These are phyloP conservation scores for Corymbia maculata DNA, from an alignment of 345 rosid species.

Conservation along the genomic window DNA sequence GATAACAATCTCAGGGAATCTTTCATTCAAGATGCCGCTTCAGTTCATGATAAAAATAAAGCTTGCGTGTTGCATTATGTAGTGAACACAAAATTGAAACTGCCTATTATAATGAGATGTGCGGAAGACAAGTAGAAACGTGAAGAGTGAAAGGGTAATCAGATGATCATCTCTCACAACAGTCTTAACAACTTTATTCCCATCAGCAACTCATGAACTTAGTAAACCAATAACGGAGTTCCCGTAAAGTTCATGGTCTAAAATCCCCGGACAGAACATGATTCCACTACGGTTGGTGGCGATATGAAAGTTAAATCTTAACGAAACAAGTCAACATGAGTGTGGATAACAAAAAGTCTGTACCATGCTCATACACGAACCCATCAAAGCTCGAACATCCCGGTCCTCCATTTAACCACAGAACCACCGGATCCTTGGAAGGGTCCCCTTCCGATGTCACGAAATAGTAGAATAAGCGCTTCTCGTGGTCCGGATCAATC, in stretches of 20 bases:
- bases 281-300: not conserved
- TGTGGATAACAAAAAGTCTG: not conserved
- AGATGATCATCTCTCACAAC: not conserved
- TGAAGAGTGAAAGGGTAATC: not conserved
- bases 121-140: not conserved
- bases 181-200: not conserved
- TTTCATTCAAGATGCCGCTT: not conserved
- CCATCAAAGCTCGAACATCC: conserved; percentile 98
- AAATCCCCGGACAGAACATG: not conserved
- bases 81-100: not conserved
- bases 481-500: conserved; percentile 35
- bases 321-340: not conserved
- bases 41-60: not conserved
- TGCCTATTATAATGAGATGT: not conserved
- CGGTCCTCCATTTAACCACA: conserved; percentile 97
- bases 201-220: not conserved
- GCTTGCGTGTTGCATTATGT: not conserved
- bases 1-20: not conserved
- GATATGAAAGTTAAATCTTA: not conserved
- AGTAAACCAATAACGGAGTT: not conserved
- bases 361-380: conserved; percentile 79
- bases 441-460: conserved; percentile 72
- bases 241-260: not conserved
- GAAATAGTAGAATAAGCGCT: conserved; percentile 69
- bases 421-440: conserved; percentile 62